Evolutionary conservation across 345 rosid genomes (phyloP).

Genomic region (Citrus cavaleriei): DNA sequence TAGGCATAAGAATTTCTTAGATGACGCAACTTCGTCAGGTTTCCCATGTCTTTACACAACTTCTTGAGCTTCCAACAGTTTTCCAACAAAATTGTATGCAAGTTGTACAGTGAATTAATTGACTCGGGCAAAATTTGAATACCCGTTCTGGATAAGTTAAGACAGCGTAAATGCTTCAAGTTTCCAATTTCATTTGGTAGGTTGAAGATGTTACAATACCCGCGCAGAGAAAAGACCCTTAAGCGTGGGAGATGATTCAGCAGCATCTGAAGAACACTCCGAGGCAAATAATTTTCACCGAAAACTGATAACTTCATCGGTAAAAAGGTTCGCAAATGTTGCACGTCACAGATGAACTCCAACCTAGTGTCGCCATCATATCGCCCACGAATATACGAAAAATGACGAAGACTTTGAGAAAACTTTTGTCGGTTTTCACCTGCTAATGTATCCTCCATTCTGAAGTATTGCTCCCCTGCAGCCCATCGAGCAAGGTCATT

Average conservation of each 20-base stretch:
- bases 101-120: background rate
- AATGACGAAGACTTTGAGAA: background rate
- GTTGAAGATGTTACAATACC: background rate
- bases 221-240: background rate
- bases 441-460: background rate
- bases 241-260: background rate
- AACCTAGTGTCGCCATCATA: background rate
- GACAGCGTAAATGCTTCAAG: background rate
- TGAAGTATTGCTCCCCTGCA: too few species aligned
- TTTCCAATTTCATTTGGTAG: background rate
- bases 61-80: background rate
- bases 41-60: background rate
- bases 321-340: background rate
- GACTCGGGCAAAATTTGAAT: background rate
- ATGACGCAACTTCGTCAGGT: background rate
- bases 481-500: too few species aligned
- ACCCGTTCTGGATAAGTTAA: accelerated
- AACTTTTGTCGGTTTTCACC: background rate
- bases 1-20: background rate
- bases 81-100: background rate
- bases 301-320: accelerated
- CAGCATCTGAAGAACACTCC: background rate
- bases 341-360: accelerated
- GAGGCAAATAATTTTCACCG: accelerated
- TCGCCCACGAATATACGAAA: background rate